Evolutionary conservation across 768 basidiomycete species (phyloP).

Genomic region (Ramaria rubella): DNA sequence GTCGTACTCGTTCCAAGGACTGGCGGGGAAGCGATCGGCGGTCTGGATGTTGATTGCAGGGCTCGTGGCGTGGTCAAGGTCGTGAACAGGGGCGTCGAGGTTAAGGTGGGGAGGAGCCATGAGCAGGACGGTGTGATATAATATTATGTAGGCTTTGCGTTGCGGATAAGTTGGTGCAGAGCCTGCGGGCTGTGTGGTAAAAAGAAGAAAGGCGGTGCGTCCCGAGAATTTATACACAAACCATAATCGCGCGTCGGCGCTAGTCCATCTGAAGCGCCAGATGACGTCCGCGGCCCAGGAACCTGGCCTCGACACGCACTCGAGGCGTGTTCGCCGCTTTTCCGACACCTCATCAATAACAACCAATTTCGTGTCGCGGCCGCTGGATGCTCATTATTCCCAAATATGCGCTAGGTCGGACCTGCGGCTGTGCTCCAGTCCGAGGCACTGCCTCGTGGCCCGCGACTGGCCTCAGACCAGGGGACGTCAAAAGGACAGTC

Average conservation of each 20-base stretch:
- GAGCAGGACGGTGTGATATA: neutral
- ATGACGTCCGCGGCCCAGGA: neutral
- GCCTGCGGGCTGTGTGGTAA: neutral
- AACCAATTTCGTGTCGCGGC: no score
- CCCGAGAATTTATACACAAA: neutral
- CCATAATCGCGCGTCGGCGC: neutral
- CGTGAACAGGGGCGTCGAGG: neutral
- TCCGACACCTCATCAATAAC: no score
- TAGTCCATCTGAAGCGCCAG: neutral
- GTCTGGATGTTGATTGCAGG: slow-evolving; percentile 7
- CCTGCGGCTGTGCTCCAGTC: no score
- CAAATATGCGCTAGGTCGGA: no score
- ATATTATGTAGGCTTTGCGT: neutral
- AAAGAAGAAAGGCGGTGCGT: neutral
- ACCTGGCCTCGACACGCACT: neutral
- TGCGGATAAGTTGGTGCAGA: neutral
- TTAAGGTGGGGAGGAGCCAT: neutral
- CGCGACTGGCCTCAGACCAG: no score
- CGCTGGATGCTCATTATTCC: no score
- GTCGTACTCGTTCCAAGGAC: slow-evolving; percentile 27
- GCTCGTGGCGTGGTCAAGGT: neutral
- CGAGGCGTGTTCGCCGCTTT: no score
- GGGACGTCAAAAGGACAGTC: no score
- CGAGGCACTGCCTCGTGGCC: no score
- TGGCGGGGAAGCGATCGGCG: slow-evolving; percentile 1